Conservation (phyloP, 176 grass and related monocot genomes). For the Tuctoria greenei region DNA sequence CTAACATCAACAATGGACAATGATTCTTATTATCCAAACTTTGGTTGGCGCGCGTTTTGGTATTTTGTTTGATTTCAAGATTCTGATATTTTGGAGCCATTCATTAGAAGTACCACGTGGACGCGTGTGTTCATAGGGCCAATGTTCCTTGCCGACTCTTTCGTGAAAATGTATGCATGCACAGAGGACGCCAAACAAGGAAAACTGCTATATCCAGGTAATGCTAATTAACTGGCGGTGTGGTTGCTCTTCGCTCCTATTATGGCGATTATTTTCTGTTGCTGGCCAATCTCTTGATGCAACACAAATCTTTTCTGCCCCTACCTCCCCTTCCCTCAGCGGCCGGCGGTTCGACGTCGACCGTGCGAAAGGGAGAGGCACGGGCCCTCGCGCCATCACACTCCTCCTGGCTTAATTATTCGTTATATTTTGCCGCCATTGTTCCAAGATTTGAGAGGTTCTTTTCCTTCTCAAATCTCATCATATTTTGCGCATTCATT, state of each 20-base stretch:
- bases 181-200: conserved; percentile 20
- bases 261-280: neutral
- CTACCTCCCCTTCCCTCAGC: conserved; percentile 1
- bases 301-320: neutral
- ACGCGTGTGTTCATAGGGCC: no score
- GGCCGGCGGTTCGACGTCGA: conserved; percentile 36
- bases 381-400: neutral
- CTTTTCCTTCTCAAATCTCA: neutral
- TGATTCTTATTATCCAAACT: no score
- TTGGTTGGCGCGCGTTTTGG: no score
- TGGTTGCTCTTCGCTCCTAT: neutral
- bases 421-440: neutral
- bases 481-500: neutral
- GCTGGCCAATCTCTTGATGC: neutral
- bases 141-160: no score
- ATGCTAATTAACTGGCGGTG: conserved; percentile 40
- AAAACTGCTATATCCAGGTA: conserved; percentile 38
- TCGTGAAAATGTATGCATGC: neutral
- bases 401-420: neutral
- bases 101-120: no score
- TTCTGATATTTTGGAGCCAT: no score
- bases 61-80: no score
- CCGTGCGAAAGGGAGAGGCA: conserved; percentile 34
- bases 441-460: conserved; percentile 29
- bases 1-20: no score